Base-by-base conservation (phyloP, 164 flowering plant species). In the Chloranthus sessilifolius region DNA sequence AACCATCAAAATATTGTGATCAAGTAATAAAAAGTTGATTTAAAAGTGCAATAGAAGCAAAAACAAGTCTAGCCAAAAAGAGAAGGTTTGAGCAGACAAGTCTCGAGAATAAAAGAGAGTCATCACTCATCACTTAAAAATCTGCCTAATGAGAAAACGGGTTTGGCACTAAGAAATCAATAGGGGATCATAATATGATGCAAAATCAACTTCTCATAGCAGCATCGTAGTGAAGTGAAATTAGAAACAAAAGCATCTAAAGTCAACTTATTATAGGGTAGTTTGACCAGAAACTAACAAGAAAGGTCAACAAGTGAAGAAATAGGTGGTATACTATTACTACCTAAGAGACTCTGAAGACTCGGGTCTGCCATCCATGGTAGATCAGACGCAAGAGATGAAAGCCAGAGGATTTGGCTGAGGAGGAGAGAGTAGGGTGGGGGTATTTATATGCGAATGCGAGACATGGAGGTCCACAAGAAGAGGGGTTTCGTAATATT, bases 271-370 rank as follows among this genome's bases (percentile, higher is more conserved):
- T n/a, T n/a, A n/a, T n/a, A n/a, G n/a, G n/a, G n/a, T n/a, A n/a
- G n/a, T n/a, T n/a, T n/a, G n/a, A n/a, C n/a, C n/a, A n/a, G n/a
- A n/a, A n/a, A n/a, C n/a, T n/a, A n/a, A n/a, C n/a, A n/a, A n/a
- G n/a, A n/a, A n/a, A n/a, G n/a, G n/a, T n/a, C n/a, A n/a, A n/a
- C n/a, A n/a, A n/a, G n/a, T n/a, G n/a, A n/a, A n/a, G n/a, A n/a
- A n/a, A n/a, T n/a, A n/a, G n/a, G n/a, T 16, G 12, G 10, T 16
- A 3, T 5, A 0, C 7, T 40, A 1, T 4, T 22, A 5, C 31
- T 65, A 61, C 76, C 76, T 68, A 2, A 16, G 60, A 50, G 65
- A 37, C 36, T 68, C 73, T 0, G 71, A 68, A 15, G 70, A 58
- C 56, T 61, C 72, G 15, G 31, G 23, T 55, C 58, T 62, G 48